Conservation (phyloP, 164 flowering plant species). For the Echeveria elegans region DNA sequence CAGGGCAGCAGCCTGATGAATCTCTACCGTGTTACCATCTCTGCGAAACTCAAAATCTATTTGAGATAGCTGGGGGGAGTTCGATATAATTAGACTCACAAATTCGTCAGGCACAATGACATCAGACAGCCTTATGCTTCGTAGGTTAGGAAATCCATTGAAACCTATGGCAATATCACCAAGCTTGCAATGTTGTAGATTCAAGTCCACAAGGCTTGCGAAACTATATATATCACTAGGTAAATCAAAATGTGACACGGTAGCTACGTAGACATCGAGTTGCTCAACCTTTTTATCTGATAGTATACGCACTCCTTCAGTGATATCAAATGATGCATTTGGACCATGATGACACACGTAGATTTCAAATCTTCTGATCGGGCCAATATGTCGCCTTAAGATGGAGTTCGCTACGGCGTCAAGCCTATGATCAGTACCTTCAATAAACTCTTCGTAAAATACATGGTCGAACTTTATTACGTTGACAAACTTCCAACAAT, state of each 20-base stretch:
- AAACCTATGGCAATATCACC: neutral
- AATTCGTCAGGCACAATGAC: neutral
- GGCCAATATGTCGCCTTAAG: neutral
- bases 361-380: neutral
- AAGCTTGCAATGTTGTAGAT: neutral
- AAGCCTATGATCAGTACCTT: neutral
- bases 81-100: neutral
- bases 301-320: neutral
- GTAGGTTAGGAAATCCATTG: neutral
- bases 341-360: neutral
- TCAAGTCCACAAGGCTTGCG: neutral
- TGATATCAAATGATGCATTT: neutral
- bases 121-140: neutral
- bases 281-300: neutral
- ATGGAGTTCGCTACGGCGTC: neutral
- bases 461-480: neutral
- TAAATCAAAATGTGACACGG: neutral
- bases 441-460: neutral
- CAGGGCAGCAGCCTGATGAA: neutral
- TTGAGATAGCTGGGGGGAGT: neutral
- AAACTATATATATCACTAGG: neutral
- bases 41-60: neutral
- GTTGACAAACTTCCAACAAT: neutral
- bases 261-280: neutral
- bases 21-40: neutral